Evolutionary conservation across 805 yeast genomes (phyloP), one percentile per base, ranked within the genome.

Genomic region (Starmerella ratchasimensis): DNA sequence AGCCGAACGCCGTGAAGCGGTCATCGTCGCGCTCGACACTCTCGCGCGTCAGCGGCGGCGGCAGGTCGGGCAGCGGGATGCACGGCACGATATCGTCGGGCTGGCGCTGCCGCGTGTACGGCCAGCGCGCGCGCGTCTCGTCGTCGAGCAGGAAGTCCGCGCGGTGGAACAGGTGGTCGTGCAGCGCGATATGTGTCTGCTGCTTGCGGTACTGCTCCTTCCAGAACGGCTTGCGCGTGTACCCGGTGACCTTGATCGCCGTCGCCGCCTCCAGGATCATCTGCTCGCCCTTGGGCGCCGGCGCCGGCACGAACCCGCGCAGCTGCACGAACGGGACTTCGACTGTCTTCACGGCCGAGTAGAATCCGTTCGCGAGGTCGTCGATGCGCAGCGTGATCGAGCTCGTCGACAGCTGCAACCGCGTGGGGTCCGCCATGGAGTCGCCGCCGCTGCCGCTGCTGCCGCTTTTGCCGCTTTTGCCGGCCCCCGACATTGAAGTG

Each of bases 161-260:
- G 38, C 98, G 60, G 47, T 82, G 90, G 44, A 73, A 83, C 0
- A 94, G 83, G 0, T 80, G 79, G 62, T 90, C 98, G 49, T 82
- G 80, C 5, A 62, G 46, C 15, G 70, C 59, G 1, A 86, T 58
- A 55, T 80, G 93, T 2, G 63, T 62, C 36, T 75, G 75, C 53
- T 86, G 95, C 15, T 59, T 50, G 8, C 52, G 50, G 36, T 72
- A 57, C 30, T 69, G 68, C 10, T 65, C 64, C 0, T 53, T 54
- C 44, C 67, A 67, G 41, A 71, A 61, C 10, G 61, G 57, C 38
- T 70, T 71, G 41, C 71, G 74, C 17, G 67, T 60, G 45, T 83
- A 76, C 42, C 74, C 68, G 2, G 83, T 71, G 13, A 76, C 45
- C 11, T 63, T 59, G 1, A 86, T 26, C 0, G 86, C 66, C 0